phyloP scores from a whole-genome alignment of 2,329 filamentous ascomycete species.

The Fusarium pseudograminearum region DNA sequence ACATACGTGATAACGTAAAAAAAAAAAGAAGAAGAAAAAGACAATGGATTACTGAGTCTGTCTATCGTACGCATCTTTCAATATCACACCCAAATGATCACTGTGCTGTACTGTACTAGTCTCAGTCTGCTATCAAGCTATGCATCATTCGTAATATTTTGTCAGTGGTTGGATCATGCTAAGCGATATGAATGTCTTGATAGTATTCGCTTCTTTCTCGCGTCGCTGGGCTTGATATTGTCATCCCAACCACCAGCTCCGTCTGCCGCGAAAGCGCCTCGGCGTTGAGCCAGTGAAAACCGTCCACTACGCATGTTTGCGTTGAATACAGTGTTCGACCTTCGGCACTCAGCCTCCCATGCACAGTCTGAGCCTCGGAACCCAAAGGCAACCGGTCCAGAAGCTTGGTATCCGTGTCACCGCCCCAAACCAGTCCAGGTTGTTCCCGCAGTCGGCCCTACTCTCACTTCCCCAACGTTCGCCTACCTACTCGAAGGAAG shows the following conservation, averaged over 20 bases:
- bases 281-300: neutral
- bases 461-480: slow-evolving; percentile 10
- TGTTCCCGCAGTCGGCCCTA: slow-evolving; percentile 18
- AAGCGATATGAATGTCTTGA: slow-evolving; percentile 26
- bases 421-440: neutral
- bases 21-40: no score
- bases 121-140: slow-evolving; percentile 24
- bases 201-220: slow-evolving; percentile 4
- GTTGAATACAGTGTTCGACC: slow-evolving; percentile 3
- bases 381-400: neutral
- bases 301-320: neutral
- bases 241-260: slow-evolving; percentile 5
- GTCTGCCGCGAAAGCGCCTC: neutral
- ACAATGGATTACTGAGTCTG: neutral
- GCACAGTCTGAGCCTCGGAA: neutral
- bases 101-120: slow-evolving; percentile 20
- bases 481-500: slow-evolving; percentile 14
- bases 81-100: slow-evolving; percentile 1
- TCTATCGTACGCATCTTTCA: neutral
- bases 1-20: neutral
- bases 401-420: slow-evolving; percentile 18
- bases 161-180: slow-evolving; percentile 18
- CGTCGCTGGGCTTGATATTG: slow-evolving; percentile 13
- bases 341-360: slow-evolving; percentile 1
- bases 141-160: slow-evolving; percentile 4